Conservation (phyloP, 148 eudicot species). For the Cornus kousa region DNA sequence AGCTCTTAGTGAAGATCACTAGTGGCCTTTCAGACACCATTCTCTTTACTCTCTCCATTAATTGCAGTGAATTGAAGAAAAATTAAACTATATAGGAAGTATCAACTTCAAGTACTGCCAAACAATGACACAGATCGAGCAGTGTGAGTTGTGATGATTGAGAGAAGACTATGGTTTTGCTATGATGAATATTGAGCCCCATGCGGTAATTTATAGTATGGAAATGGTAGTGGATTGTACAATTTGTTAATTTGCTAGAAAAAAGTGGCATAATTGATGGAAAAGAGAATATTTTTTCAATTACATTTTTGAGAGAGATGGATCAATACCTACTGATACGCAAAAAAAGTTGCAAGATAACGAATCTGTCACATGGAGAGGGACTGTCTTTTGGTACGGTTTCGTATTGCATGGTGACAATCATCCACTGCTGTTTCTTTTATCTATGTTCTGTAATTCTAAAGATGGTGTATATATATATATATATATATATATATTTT, state of each 20-base stretch:
- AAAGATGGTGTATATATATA: too few species aligned
- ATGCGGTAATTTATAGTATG: constrained; percentile 7
- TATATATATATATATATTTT: too few species aligned
- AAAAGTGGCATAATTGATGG: background rate
- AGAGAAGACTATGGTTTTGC: background rate
- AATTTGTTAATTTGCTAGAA: too few species aligned
- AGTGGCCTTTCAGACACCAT: constrained; percentile 40
- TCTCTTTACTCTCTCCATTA: constrained; percentile 38
- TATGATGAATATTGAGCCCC: constrained; percentile 11
- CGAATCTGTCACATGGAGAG: constrained; percentile 21
- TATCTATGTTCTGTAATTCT: too few species aligned
- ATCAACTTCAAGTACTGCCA: too few species aligned
- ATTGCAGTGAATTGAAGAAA: background rate
- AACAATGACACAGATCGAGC: background rate
- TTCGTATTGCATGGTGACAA: too few species aligned
- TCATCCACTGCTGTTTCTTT: too few species aligned
- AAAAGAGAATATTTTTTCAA: background rate
- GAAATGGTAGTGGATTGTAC: background rate
- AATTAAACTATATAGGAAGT: too few species aligned
- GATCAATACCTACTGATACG: too few species aligned
- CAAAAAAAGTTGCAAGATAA: background rate
- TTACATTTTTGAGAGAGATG: too few species aligned
- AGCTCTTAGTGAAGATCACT: constrained; percentile 54
- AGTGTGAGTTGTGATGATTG: background rate
- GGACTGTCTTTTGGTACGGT: constrained; percentile 18